Base-by-base conservation (phyloP, 352 stramenopile species). In the Peronospora belbahrii region DNA sequence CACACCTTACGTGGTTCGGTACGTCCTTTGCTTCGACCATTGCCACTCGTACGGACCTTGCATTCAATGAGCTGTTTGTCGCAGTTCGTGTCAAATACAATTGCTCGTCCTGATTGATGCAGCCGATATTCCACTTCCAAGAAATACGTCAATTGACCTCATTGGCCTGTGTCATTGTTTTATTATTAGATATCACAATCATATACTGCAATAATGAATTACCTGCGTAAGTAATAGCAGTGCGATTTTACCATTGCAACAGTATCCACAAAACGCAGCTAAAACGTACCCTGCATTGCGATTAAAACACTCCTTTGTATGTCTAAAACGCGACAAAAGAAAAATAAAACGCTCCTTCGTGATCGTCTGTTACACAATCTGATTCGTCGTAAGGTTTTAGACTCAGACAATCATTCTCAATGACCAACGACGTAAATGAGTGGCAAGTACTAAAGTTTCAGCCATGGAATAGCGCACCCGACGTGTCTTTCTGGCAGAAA, bases 51-150 rank as follows among this genome's bases (percentile, higher is more conserved):
- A 48, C 90, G 88, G 10, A 87, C 88, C 50, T 95, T 94, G 48
- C 95, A 89, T 68, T 97, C 97, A 66, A 97, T 97, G 11, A 97
- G 65, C 55, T 97, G 88, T 67, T 97, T 97, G 23, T 88, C 63
- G 18, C 92, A 67, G 54, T 97, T 90, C 0, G 85, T 83, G 30
- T 97, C 90, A 48, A 85, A 96, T 13, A 97, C 79, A 48, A 74
- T n/a, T n/a, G 96, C 0, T 85, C 89, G 40, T 97, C 84, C 19
- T 95, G 72, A 58, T 97, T 88, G 45, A 97, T 90, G 48, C 88
- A 83, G 5, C 74, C 85, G 20, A 97, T 70, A 65, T 97, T 88
- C 7, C 89, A 88, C 15, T 96, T 24, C 74, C 65, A 19, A 97
- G 55, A 66, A 85, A 97, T 0, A 80, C 81, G 41, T 87, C 76